Percentiles rank a stretch among this genome's conserved stretches.
phyloP scores from a whole-genome alignment of 805 yeast species.

The Ogataea sp. region DNA sequence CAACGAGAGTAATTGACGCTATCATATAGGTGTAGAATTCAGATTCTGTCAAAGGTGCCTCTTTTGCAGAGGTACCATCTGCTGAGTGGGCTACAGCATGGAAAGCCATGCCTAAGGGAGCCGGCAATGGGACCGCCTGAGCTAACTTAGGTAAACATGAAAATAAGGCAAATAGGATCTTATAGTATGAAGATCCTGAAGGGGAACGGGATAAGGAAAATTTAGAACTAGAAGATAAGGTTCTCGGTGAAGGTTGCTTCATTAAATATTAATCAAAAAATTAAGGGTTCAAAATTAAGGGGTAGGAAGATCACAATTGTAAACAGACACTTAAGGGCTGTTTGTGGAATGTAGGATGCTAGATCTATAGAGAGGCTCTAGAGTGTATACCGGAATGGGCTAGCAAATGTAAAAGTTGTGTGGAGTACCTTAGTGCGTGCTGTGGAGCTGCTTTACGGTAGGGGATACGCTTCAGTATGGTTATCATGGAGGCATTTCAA shows the following conservation, averaged over 20 bases:
- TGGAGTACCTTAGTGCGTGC: no score
- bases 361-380: no score
- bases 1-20: constrained; percentile 52
- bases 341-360: no score
- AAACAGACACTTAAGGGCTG: no score
- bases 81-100: not conserved
- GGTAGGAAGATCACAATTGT: not conserved
- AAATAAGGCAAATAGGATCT: constrained; percentile 11
- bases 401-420: no score
- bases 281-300: not conserved
- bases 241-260: not conserved
- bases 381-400: no score
- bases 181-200: constrained; percentile 2
- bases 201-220: not conserved
- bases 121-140: constrained; percentile 13
- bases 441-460: no score
- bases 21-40: constrained; percentile 40
- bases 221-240: not conserved
- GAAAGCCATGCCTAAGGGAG: not conserved
- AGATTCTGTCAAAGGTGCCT: constrained; percentile 17
- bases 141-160: constrained; percentile 17
- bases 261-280: not conserved
- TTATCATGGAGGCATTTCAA: no score
- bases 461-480: no score
- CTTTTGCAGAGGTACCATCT: constrained; percentile 2